These are phyloP conservation scores for Kodamaea suecica DNA, from an alignment of 1,139 yeast species.

Conservation along the genomic window DNA sequence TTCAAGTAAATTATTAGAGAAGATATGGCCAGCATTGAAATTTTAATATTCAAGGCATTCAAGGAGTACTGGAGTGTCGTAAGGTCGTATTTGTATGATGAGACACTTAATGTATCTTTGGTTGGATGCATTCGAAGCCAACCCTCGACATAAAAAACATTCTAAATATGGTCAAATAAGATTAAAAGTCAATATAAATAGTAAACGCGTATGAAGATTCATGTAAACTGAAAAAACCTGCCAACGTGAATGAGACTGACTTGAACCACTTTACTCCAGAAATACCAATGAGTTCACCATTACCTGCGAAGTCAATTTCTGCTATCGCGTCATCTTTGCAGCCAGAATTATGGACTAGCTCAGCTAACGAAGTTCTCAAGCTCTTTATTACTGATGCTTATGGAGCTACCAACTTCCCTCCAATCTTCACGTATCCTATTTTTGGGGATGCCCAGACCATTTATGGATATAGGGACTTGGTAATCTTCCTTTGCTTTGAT, in stretches of 20 bases:
- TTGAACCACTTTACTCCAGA: too few relatives aligned
- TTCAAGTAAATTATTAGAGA: too few relatives aligned
- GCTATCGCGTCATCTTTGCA: slow-evolving; percentile 12
- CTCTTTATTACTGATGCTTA: slow-evolving; percentile 45
- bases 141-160: too few relatives aligned
- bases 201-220: slow-evolving; percentile 1
- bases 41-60: too few relatives aligned
- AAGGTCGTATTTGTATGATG: too few relatives aligned
- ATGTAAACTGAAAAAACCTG: too few relatives aligned
- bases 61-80: too few relatives aligned
- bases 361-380: slow-evolving; percentile 17
- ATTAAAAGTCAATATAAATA: slow-evolving; percentile 1
- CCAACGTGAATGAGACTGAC: too few relatives aligned
- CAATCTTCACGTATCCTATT: slow-evolving; percentile 85
- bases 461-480: slow-evolving; percentile 75
- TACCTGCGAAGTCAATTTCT: slow-evolving; percentile 1
- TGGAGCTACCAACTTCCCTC: slow-evolving; percentile 58
- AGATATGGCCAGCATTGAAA: too few relatives aligned
- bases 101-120: too few relatives aligned
- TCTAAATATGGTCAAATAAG: too few relatives aligned
- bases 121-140: too few relatives aligned
- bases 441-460: slow-evolving; percentile 90
- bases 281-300: neutral
- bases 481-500: slow-evolving; percentile 46
- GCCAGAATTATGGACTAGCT: slow-evolving; percentile 19